Evolutionary conservation across 1,284 basidiomycete species (phyloP), one percentile per base, ranked within the genome.

Genomic region (Athelia sp.): DNA sequence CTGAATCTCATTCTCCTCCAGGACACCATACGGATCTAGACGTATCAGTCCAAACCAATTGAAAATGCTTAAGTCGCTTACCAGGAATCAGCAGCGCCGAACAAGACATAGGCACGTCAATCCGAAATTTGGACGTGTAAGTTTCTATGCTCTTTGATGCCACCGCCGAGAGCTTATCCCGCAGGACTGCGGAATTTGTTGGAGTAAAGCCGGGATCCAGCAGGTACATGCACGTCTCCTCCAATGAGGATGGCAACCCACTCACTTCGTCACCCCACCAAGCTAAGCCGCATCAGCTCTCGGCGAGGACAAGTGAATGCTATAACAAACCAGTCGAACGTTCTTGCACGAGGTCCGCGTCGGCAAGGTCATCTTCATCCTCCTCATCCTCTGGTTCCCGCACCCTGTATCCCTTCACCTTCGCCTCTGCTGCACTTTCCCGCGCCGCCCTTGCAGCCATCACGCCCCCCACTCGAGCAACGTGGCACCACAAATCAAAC

Each of bases 261-360:
- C 74, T 74, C 49, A 75, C 62, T 38, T 72, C 66, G 52, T 81
- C 76, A 17, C 63, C 62, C 75, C 76, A 79, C 75, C 76, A 78
- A 2, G 76, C 73, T 34, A n/a, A 34, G n/a, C n/a, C 11, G n/a
- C n/a, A 11, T 34, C n/a, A n/a, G n/a, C n/a, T n/a, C n/a, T n/a
- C n/a, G n/a, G n/a, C n/a, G n/a, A n/a, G n/a, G n/a, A n/a, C n/a
- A n/a, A n/a, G n/a, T n/a, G n/a, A n/a, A n/a, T n/a, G n/a, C n/a
- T n/a, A n/a, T n/a, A n/a, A n/a, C n/a, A 34, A 11, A 34, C 32
- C 11, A 11, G 40, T 43, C 11, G 40, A 43, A 13, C 19, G 40
- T 21, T 43, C n/a, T n/a, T n/a, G n/a, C n/a, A n/a, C n/a, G n/a
- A n/a, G n/a, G n/a, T n/a, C n/a, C n/a, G 40, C 19, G 13, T 13